These are phyloP conservation scores for Raddia guianensis DNA, from an alignment of 176 grass and related monocot species.

Conservation along the genomic window DNA sequence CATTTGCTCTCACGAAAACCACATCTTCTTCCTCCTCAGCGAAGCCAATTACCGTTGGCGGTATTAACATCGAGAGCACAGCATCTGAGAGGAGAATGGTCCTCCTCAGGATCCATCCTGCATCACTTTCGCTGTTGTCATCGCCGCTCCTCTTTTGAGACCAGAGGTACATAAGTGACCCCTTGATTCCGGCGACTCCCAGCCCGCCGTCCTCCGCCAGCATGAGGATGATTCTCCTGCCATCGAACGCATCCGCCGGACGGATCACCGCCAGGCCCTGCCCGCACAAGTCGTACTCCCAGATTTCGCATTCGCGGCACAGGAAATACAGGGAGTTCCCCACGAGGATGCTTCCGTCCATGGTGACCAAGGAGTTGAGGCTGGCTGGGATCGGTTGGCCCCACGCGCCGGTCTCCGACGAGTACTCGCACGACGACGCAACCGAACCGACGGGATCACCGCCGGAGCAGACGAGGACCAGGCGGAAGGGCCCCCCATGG, in stretches of 20 bases:
- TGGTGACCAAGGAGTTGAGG: neutral
- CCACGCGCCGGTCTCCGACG: slow-evolving; percentile 11
- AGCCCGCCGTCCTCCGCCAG: neutral
- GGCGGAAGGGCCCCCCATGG: neutral
- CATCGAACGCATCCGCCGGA: neutral
- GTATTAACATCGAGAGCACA: neutral
- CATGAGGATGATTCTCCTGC: neutral
- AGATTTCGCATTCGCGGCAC: neutral
- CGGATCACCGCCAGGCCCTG: neutral
- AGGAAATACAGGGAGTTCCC: slow-evolving; percentile 4
- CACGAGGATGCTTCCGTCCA: neutral
- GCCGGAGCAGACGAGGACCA: neutral
- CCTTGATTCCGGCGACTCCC: neutral
- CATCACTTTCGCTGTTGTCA: neutral
- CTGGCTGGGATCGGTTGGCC: neutral
- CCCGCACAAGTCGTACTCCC: neutral
- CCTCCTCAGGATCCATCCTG: neutral
- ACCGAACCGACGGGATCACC: neutral
- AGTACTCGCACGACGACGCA: neutral
- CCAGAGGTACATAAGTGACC: neutral
- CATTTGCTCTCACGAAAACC: slow-evolving; percentile 23
- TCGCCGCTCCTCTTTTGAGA: neutral
- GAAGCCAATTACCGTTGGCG: neutral
- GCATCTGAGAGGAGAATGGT: neutral
- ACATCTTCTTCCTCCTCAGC: neutral